These are phyloP conservation scores for Coprinellus aureogranulatus DNA, from an alignment of 768 basidiomycete genomes.

Conservation along the genomic window DNA sequence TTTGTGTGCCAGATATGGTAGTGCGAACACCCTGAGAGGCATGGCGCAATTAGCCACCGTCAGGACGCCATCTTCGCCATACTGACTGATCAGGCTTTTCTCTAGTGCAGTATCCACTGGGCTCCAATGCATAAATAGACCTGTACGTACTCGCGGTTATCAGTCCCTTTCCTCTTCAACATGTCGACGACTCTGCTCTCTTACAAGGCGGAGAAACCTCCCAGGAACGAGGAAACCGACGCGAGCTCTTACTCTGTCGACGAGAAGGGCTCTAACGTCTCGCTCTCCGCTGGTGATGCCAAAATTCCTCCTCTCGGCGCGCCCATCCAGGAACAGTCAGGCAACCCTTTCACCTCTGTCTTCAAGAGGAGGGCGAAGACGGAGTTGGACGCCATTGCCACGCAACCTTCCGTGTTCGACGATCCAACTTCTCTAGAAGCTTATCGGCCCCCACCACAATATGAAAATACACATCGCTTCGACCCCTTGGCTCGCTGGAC, in stretches of 20 bases:
- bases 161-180: neutral
- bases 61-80: slow-evolving; percentile 14
- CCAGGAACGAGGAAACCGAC: neutral
- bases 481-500: slow-evolving; percentile 69
- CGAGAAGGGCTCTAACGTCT: slow-evolving; percentile 10
- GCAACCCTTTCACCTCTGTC: slow-evolving; percentile 26
- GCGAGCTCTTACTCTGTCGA: slow-evolving; percentile 13
- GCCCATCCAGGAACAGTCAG: slow-evolving; percentile 22
- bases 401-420: slow-evolving; percentile 63
- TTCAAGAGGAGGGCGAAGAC: slow-evolving; percentile 23
- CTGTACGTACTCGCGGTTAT: neutral
- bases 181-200: slow-evolving; percentile 9
- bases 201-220: neutral
- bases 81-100: neutral
- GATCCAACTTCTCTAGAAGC: slow-evolving; percentile 48
- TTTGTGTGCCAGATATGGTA: neutral
- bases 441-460: slow-evolving; percentile 51
- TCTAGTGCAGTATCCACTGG: neutral
- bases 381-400: slow-evolving; percentile 54
- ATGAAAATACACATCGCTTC: slow-evolving; percentile 64
- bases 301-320: slow-evolving; percentile 29
- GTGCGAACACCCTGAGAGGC: neutral
- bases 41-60: slow-evolving; percentile 13
- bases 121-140: slow-evolving; percentile 5
- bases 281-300: slow-evolving; percentile 7